Percentiles rank a stretch among this genome's conserved stretches.
phyloP scores from a whole-genome alignment of 164 flowering plant species.

The Houttuynia cordata region DNA sequence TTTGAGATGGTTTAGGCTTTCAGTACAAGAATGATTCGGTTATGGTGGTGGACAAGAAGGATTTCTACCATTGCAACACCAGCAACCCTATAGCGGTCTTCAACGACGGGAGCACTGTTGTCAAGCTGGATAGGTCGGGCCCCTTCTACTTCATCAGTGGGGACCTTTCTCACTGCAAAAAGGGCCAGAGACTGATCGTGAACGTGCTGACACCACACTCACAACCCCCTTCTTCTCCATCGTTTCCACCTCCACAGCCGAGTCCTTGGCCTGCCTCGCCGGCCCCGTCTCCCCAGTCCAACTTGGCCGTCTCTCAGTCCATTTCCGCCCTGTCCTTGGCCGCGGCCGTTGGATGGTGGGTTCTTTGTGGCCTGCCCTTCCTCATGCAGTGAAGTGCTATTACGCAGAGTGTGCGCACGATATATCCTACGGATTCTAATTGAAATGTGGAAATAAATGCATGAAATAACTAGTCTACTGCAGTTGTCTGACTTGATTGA shows the following conservation, averaged over 20 bases:
- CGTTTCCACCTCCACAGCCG: background rate
- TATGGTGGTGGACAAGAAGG: slow-evolving; percentile 49
- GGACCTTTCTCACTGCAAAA: slow-evolving; percentile 31
- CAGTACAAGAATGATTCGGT: slow-evolving; percentile 56
- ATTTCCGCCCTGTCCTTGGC: background rate
- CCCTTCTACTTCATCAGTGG: slow-evolving; percentile 51
- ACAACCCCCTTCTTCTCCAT: background rate
- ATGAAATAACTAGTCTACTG: no score
- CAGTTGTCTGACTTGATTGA: no score
- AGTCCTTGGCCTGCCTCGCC: slow-evolving; percentile 18
- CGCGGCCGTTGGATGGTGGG: background rate
- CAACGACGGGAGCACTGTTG: slow-evolving; percentile 28
- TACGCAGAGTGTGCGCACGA: no score
- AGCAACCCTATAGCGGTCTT: slow-evolving; percentile 22
- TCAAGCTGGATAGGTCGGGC: slow-evolving; percentile 37
- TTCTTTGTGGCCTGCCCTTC: background rate
- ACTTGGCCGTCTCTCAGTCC: background rate
- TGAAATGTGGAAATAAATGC: no score
- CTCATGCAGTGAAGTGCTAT: no score
- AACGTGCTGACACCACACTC: slow-evolving; percentile 21
- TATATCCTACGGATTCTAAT: no score
- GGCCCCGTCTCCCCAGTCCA: slow-evolving; percentile 6
- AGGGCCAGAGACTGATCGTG: slow-evolving; percentile 37
- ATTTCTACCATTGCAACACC: slow-evolving; percentile 53
- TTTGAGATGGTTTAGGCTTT: slow-evolving; percentile 26